Percentiles rank a stretch among this genome's conserved stretches.
Evolutionary conservation across 176 grass and related monocot species (phyloP).

Genomic region (Secale cereale): DNA sequence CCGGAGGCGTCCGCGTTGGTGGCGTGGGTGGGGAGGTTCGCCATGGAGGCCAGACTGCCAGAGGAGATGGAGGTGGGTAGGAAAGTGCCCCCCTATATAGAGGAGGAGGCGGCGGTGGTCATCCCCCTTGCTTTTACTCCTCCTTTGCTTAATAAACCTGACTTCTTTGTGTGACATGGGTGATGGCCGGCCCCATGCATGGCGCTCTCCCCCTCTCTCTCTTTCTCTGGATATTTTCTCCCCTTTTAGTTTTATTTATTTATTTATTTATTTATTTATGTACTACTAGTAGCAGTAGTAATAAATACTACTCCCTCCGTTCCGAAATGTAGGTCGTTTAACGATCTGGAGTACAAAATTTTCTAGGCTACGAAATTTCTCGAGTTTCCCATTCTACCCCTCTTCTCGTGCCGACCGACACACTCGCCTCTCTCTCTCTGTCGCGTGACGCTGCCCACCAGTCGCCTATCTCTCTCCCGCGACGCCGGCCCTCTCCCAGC

Average conservation of each 20-base stretch:
- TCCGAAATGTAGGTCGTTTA: too few relatives aligned
- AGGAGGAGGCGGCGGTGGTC: slow-evolving; percentile 11
- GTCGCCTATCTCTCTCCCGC: too few relatives aligned
- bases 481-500: too few relatives aligned
- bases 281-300: not conserved
- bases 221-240: not conserved
- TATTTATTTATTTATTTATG: not conserved
- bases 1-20: slow-evolving; percentile 30
- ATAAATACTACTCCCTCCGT: not conserved
- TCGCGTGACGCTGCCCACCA: too few relatives aligned
- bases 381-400: too few relatives aligned
- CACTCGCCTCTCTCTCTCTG: too few relatives aligned
- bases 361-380: too few relatives aligned
- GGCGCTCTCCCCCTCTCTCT: too few relatives aligned
- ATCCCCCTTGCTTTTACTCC: not conserved
- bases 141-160: slow-evolving; percentile 33
- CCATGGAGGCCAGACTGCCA: slow-evolving; percentile 23
- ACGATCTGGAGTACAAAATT: too few relatives aligned
- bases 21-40: slow-evolving; percentile 16
- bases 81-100: slow-evolving; percentile 23
- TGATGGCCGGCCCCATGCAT: not conserved
- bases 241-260: not conserved
- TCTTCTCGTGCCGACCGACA: too few relatives aligned
- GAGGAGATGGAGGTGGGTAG: not conserved
- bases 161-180: slow-evolving; percentile 34